phyloP scores from a whole-genome alignment of 2,329 filamentous ascomycete species.

The Beauveria sp. region DNA sequence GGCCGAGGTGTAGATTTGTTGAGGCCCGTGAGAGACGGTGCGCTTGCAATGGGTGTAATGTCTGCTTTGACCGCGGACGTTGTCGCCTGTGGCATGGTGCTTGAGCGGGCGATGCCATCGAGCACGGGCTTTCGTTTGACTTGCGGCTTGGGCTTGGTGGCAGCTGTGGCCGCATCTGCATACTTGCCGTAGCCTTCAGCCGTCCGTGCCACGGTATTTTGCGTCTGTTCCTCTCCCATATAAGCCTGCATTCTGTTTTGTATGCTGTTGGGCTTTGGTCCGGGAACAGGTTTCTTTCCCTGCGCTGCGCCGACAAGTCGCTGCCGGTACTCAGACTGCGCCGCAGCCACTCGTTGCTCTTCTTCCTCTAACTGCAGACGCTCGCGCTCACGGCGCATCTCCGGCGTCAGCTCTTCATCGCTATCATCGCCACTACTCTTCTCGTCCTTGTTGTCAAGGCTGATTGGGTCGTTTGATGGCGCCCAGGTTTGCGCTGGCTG shows the following conservation, averaged over 20 bases:
- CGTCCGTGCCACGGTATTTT: slow-evolving; percentile 53
- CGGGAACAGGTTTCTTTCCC: slow-evolving; percentile 30
- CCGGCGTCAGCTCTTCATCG: slow-evolving; percentile 68
- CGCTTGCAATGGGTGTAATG: slow-evolving; percentile 15
- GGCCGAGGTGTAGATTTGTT: slow-evolving; percentile 32
- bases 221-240: slow-evolving; percentile 66
- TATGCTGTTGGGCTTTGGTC: slow-evolving; percentile 68
- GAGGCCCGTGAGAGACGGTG: slow-evolving; percentile 18
- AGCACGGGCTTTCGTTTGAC: slow-evolving; percentile 46
- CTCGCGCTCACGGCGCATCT: slow-evolving; percentile 86
- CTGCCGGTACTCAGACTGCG: slow-evolving; percentile 79
- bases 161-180: slow-evolving; percentile 47
- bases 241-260: slow-evolving; percentile 85
- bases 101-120: slow-evolving; percentile 23
- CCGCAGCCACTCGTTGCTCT: slow-evolving; percentile 81
- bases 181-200: slow-evolving; percentile 88
- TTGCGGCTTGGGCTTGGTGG: slow-evolving; percentile 33
- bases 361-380: slow-evolving; percentile 74
- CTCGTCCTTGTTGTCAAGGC: slow-evolving; percentile 43
- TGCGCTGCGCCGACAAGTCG: slow-evolving; percentile 51
- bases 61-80: slow-evolving; percentile 1
- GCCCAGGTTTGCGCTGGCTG: not conserved
- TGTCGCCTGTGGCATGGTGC: slow-evolving; percentile 19
- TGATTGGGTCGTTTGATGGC: not conserved
- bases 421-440: slow-evolving; percentile 59